Percentiles rank a stretch among this genome's conserved stretches.
phyloP scores from a whole-genome alignment of 495 filamentous ascomycete genomes.

The Lasiosphaeria ovina region DNA sequence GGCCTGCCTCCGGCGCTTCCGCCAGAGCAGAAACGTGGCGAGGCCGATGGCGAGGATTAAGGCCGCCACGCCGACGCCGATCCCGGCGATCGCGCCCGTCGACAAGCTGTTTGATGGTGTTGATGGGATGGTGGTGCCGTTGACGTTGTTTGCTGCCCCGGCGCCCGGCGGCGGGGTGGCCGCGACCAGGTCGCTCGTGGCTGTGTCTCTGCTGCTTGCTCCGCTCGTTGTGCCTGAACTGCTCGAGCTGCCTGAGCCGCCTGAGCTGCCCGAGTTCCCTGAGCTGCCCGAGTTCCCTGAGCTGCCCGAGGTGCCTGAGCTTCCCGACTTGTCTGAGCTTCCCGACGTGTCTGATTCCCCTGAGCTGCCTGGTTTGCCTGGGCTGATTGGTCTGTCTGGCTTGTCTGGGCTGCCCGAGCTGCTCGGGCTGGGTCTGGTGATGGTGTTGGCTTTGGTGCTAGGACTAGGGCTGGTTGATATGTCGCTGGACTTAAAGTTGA shows the following conservation, averaged over 20 bases:
- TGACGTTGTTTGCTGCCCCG: background rate
- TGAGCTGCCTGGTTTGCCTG: background rate
- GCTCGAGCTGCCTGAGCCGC: background rate
- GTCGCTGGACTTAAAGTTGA: constrained; percentile 27
- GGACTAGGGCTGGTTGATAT: background rate
- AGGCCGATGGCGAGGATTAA: constrained; percentile 16
- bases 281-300: background rate
- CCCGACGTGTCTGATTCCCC: too few species aligned
- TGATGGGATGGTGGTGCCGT: background rate
- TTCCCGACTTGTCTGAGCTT: background rate
- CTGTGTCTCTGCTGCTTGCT: background rate
- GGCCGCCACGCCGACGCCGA: constrained; percentile 16
- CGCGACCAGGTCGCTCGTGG: background rate
- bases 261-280: too few species aligned
- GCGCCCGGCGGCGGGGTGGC: background rate
- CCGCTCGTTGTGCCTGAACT: background rate
- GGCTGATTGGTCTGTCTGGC: background rate
- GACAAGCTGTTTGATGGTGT: constrained; percentile 7
- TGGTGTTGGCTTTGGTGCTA: background rate
- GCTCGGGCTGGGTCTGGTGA: background rate
- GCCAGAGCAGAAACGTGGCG: constrained; percentile 17
- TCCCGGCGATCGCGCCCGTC: constrained; percentile 22
- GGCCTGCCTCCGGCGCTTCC: constrained; percentile 8
- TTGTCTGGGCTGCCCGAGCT: background rate
- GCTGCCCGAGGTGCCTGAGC: background rate